Conservation (phyloP, 495 filamentous ascomycete genomes). For the Jackrogersella minutella region DNA sequence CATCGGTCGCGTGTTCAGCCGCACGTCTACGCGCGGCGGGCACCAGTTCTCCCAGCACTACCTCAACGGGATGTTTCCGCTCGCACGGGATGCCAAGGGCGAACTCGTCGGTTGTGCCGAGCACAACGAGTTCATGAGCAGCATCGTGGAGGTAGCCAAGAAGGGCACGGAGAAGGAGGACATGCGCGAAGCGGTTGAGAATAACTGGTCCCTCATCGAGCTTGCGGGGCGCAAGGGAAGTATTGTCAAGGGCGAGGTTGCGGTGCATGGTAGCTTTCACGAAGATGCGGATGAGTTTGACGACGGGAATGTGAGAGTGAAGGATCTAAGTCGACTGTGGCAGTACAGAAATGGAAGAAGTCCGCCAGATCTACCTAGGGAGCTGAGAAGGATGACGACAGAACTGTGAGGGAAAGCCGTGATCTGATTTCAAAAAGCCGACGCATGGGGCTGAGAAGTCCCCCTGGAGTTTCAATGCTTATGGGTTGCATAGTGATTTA, state of each 20-base stretch:
- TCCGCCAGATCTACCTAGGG: conserved; percentile 53
- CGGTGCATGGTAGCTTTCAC: conserved; percentile 44
- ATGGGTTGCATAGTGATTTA: conserved; percentile 6
- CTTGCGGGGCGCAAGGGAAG: conserved; percentile 28
- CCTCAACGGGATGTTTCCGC: conserved; percentile 78
- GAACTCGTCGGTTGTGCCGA: conserved; percentile 48
- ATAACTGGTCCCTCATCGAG: conserved; percentile 43
- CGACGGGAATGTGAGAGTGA: conserved; percentile 59
- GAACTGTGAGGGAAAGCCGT: conserved; percentile 8
- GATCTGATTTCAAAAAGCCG: not conserved
- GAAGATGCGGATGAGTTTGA: conserved; percentile 28
- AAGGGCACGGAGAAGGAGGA: conserved; percentile 49
- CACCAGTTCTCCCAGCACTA: conserved; percentile 87
- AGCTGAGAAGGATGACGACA: conserved; percentile 24
- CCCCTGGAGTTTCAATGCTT: not conserved
- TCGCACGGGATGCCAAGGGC: conserved; percentile 46
- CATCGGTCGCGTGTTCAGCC: conserved; percentile 78
- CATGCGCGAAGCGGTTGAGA: conserved; percentile 50
- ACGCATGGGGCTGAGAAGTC: not conserved
- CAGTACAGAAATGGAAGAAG: conserved; percentile 72
- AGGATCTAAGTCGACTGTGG: conserved; percentile 77
- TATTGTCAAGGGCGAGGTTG: conserved; percentile 43
- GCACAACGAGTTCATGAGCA: conserved; percentile 66
- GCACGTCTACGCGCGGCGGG: conserved; percentile 63
- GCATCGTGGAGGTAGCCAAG: conserved; percentile 53